Evolutionary conservation across 2,329 filamentous ascomycete species (phyloP), one percentile per base, ranked within the genome.

Genomic region (Neofusicoccum laricinum): DNA sequence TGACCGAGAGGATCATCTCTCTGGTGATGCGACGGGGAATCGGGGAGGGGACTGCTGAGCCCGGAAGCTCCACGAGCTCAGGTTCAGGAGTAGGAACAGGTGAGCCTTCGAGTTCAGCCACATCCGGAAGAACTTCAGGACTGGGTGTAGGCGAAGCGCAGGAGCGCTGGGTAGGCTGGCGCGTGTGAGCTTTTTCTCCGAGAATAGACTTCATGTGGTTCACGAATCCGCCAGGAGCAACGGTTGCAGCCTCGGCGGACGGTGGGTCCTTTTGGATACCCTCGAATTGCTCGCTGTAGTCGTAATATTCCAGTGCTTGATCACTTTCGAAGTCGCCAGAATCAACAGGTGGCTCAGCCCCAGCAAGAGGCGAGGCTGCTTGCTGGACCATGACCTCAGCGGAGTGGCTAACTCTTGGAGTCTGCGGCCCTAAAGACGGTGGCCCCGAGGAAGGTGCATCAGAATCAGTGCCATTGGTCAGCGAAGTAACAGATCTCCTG

Each of bases 391-490:
- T 63, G 5, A 75, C 75, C 63, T 77, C 75, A 48, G 78, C 71
- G 10, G 74, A 71, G 15, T 69, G 71, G 14, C 71, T 68, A 65
- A 79, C 75, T 55, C 73, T 75, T 0, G 80, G 80, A 7, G 80
- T 82, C 25, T 77, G 75, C 17, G 79, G 79, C 6, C 71, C 71
- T n/a, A 76, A 75, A 1, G 76, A 78, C 40, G 77, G 73, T 48
- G 77, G 73, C 65, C 81, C 79, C 1, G 79, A 81, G 1, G 79
- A 81, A 14, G 77, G 77, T 5, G 74, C 71, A 14, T 79, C 76
- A 1, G 73, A 72, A 48, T 80, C 77, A 4, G 75, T 76, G 62
- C 76, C 73, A 53, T 69, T 58, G 3, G 45, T 64, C 45, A 61
- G 53, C 15, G 63, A 59, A 10, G 50, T 58, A 14, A 40, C 63